Evolutionary conservation across 768 basidiomycete genomes (phyloP), one percentile per base, ranked within the genome.

Genomic region (Suillus subluteus): DNA sequence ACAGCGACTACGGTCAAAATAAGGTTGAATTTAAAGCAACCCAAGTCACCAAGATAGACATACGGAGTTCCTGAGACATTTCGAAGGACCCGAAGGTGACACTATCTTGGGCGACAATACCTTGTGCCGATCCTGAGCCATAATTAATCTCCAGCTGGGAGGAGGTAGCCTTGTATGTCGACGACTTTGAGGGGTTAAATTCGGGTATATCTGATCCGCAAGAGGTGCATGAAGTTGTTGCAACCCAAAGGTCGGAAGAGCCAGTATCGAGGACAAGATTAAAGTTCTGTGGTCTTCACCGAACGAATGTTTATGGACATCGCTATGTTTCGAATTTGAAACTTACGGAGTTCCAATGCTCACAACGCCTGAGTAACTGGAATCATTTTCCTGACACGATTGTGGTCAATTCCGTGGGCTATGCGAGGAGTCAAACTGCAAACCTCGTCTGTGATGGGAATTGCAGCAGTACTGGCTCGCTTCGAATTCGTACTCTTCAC

Each of bases 211-310:
- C 64, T 0, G 63, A 5, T 15, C 68, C 65, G 69, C 90, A 92
- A 62, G 67, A 69, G 13, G 7, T 32, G 72, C 87, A 95, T 35
- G 72, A 58, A 0, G 78, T 75, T 21, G 83, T 82, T 1, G 90
- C 88, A 7, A 99, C 84, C 96, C 96, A 99, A 4, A 98, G 81
- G 77, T 98, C 97, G 23, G 88, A 88, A 0, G 91, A 94, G 2
- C 95, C 95, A 0, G 97, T 98, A 77, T 98, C 97, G 43, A 98
- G 86, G 64, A 97, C 88, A 65, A 98, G 82, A 64, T 88, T 82
- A 73, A 98, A 91, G 5, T 80, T 50, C 75, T 95, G 93, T 0
- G 88, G 77, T 18, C 89, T 91, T 35, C 4, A 46, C 48, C 65
- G 43, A 35, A 56, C 35, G 62, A 46, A 48, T 6, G 41, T 55